These are phyloP conservation scores for Quercus agrifolia DNA, from an alignment of 306 rosid species.

Conservation along the genomic window DNA sequence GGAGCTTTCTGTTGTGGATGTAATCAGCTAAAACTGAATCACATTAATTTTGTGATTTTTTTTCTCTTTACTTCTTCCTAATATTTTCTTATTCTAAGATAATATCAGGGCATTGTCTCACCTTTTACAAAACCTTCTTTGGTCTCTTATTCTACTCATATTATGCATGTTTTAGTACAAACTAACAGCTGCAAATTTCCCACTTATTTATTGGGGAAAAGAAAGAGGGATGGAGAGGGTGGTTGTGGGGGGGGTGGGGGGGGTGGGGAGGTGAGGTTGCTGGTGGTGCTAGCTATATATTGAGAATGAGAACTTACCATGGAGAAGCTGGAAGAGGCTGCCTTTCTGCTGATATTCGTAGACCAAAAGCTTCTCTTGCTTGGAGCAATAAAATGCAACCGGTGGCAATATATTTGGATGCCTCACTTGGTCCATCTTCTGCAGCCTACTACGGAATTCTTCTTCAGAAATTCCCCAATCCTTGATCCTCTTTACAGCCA, in stretches of 20 bases:
- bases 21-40: too few species aligned
- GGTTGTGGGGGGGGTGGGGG: neutral
- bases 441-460: constrained; percentile 52
- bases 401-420: constrained; percentile 49
- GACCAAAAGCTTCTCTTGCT: constrained; percentile 70
- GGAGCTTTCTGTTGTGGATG: too few species aligned
- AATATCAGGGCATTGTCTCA: too few species aligned
- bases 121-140: too few species aligned
- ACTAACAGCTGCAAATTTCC: neutral
- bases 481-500: constrained; percentile 78
- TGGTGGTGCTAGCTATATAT: neutral
- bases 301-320: constrained; percentile 37
- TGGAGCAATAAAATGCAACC: constrained; percentile 68
- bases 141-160: neutral
- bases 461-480: constrained; percentile 53
- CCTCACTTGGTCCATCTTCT: constrained; percentile 37
- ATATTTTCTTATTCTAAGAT: too few species aligned
- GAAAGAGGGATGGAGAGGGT: too few species aligned
- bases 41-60: too few species aligned
- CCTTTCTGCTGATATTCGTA: constrained; percentile 66
- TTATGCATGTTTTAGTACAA: neutral
- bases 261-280: neutral
- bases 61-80: too few species aligned
- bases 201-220: neutral
- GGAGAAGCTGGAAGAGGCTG: constrained; percentile 68